Percentiles rank a stretch among this genome's conserved stretches.
These are phyloP conservation scores for Trichoderma gracile DNA, from an alignment of 2,329 filamentous ascomycete genomes.

Conservation along the genomic window DNA sequence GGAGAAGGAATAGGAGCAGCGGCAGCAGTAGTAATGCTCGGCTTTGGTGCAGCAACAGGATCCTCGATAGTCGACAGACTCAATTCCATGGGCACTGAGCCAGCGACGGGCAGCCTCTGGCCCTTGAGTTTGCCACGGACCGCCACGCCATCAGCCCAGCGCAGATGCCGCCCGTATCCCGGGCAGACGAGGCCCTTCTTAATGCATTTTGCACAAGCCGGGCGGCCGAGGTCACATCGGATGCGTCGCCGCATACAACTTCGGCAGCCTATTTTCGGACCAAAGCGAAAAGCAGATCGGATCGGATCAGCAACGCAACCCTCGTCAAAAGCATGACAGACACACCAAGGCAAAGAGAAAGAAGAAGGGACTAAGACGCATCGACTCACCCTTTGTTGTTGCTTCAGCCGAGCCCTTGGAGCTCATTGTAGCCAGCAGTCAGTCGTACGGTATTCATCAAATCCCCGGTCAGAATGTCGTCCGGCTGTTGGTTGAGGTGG, in stretches of 20 bases:
- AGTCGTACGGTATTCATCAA: slow-evolving; percentile 11
- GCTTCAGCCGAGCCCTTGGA: slow-evolving; percentile 22
- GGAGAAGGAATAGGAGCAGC: neutral
- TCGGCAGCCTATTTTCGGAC: slow-evolving; percentile 30
- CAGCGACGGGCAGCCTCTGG: slow-evolving; percentile 28
- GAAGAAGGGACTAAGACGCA: neutral
- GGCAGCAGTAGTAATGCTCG: no score
- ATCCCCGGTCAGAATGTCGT: neutral
- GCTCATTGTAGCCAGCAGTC: slow-evolving; percentile 18
- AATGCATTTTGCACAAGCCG: slow-evolving; percentile 34
- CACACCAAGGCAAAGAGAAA: neutral
- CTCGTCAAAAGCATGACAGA: no score
- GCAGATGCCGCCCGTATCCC: slow-evolving; percentile 33
- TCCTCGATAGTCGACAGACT: slow-evolving; percentile 1
- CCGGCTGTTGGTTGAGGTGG: neutral
- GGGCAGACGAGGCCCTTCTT: slow-evolving; percentile 36
- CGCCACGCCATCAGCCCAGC: slow-evolving; percentile 36
- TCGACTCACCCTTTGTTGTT: slow-evolving; percentile 17
- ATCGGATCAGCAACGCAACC: neutral
- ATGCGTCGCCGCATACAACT: slow-evolving; percentile 36
- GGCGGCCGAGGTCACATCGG: slow-evolving; percentile 33
- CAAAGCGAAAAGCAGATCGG: neutral
- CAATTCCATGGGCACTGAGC: slow-evolving; percentile 14
- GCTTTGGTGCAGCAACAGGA: neutral
- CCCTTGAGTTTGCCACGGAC: slow-evolving; percentile 34